Base-by-base conservation (phyloP, 2,329 filamentous ascomycete genomes). In the Zasmidium cellare region DNA sequence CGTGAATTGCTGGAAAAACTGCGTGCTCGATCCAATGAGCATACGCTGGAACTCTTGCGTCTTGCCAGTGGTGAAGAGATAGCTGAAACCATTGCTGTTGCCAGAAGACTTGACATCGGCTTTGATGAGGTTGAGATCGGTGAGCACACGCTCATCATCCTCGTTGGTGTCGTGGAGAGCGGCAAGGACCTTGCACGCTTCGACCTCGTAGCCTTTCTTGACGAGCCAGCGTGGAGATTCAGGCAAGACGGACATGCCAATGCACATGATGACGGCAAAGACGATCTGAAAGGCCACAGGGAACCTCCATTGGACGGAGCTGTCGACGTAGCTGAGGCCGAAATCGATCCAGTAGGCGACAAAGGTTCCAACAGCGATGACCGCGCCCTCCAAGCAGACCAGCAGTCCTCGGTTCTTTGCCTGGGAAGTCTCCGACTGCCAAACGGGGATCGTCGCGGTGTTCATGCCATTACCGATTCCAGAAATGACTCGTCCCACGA, bases 1-100 rank as follows among this genome's bases (percentile, higher is more conserved):
- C 20, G 78, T 79, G 9, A 85, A 73, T 63, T 87, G 84, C 68
- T 86, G 84, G 79, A 87, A 84, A 47, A 86, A 75, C 71, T 86
- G 84, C 6, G 80, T 79, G 14, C 77, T 79, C 0, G 82, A 77
- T 1, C 84, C 84, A 14, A 87, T 78, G 55, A 86, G 64, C 79
- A 86, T 85, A 45, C 85, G 79, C 5, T 84, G 81, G 73, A 86
- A 82, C 67, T 87, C 84, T 71, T 87, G 84, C 14, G 25, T 35
- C 73, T 84, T 84, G 59, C 85, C 84, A 51, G 78, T 77, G 0
- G 82, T 86, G 65, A 51, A 51, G 48, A 51, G 24, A 16, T 51
- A 6, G 14, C 24, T 12, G 48, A 51, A 20, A 2, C 23, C 85
- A 78, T 1, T 86, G 76, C 1, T 67, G 68, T 55, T 74, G 72